A percentile compares a stretch with the other conserved stretches of the same genome.
phyloP scores from a whole-genome alignment of 768 basidiomycete genomes.

The Psilocybe azurescens region DNA sequence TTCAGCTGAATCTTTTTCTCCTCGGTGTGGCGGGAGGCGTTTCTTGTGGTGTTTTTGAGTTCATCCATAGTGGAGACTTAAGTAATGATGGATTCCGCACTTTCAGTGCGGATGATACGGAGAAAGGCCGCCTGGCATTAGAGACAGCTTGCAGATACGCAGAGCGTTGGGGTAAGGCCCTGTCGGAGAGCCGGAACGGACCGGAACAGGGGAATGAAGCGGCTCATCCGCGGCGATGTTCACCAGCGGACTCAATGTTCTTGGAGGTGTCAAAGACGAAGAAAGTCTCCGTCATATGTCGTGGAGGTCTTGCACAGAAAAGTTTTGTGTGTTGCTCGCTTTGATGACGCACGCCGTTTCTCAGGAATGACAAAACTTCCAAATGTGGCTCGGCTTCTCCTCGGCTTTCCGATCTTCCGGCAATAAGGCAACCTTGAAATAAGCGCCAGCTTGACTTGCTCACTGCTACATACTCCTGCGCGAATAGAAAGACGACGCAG shows the following conservation, averaged over 20 bases:
- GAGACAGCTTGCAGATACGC: slow-evolving; percentile 1
- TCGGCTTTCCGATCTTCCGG: slow-evolving; percentile 9
- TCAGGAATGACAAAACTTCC: slow-evolving; percentile 15
- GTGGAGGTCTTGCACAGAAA: neutral
- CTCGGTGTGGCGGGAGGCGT: slow-evolving; percentile 12
- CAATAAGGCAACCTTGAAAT: neutral
- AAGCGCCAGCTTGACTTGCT: neutral
- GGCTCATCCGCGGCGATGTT: slow-evolving; percentile 14
- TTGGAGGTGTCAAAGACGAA: neutral
- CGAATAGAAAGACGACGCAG: no score
- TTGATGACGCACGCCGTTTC: slow-evolving; percentile 12
- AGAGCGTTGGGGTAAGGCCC: neutral
- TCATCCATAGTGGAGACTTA: slow-evolving; percentile 31
- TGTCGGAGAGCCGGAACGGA: slow-evolving; percentile 17
- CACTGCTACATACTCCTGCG: no score
- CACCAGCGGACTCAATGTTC: slow-evolving; percentile 3
- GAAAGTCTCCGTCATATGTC: slow-evolving; percentile 1
- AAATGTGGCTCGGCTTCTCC: slow-evolving; percentile 4
- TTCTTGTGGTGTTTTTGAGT: slow-evolving; percentile 28
- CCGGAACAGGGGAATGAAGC: slow-evolving; percentile 17
- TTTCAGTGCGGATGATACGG: slow-evolving; percentile 13
- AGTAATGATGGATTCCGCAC: slow-evolving; percentile 15
- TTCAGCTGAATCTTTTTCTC: slow-evolving; percentile 14
- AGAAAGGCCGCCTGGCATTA: slow-evolving; percentile 11
- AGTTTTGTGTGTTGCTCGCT: slow-evolving; percentile 1